A percentile compares a stretch with the other conserved stretches of the same genome.
Conservation (phyloP, 2,329 filamentous ascomycete species). For the Xylaria digitata region DNA sequence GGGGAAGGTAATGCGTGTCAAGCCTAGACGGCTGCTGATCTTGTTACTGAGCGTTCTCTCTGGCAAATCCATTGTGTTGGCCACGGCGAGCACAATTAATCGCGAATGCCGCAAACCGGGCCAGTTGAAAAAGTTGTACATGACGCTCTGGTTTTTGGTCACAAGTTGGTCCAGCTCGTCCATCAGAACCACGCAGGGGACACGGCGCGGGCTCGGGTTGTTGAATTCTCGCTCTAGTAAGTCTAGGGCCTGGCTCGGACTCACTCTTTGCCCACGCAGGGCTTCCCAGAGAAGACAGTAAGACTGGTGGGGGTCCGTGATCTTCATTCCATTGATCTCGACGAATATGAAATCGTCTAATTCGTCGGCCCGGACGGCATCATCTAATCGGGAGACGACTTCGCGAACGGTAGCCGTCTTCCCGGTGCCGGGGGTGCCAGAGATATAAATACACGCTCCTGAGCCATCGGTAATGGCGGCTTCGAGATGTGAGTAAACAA, state of each 20-base stretch:
- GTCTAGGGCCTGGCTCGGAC: conserved; percentile 89
- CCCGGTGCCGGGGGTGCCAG: conserved; percentile 95
- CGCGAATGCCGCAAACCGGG: conserved; percentile 89
- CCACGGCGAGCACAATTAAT: conserved; percentile 94
- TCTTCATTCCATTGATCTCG: conserved; percentile 99
- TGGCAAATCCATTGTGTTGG: conserved; percentile 98
- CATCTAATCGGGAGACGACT: conserved; percentile 88
- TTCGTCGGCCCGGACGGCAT: conserved; percentile 88
- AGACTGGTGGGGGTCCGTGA: conserved; percentile 96
- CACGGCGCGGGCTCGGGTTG: conserved; percentile 86
- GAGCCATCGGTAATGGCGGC: conserved; percentile 93
- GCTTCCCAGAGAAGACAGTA: conserved; percentile 97
- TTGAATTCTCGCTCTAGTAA: conserved; percentile 93
- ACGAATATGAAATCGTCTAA: conserved; percentile 99
- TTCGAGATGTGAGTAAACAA: conserved; percentile 93
- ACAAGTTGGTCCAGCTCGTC: conserved; percentile 98
- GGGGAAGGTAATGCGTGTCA: conserved; percentile 95
- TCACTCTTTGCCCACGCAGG: conserved; percentile 90
- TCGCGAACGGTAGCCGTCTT: conserved; percentile 98
- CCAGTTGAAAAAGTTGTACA: conserved; percentile 99
- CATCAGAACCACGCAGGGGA: conserved; percentile 97
- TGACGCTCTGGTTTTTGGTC: conserved; percentile 98
- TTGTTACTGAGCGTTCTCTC: conserved; percentile 98
- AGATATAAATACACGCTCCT: conserved; percentile 98
- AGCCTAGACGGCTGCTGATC: conserved; percentile 89